phyloP scores from a whole-genome alignment of 805 yeast species.

The Candida lessepsii region DNA sequence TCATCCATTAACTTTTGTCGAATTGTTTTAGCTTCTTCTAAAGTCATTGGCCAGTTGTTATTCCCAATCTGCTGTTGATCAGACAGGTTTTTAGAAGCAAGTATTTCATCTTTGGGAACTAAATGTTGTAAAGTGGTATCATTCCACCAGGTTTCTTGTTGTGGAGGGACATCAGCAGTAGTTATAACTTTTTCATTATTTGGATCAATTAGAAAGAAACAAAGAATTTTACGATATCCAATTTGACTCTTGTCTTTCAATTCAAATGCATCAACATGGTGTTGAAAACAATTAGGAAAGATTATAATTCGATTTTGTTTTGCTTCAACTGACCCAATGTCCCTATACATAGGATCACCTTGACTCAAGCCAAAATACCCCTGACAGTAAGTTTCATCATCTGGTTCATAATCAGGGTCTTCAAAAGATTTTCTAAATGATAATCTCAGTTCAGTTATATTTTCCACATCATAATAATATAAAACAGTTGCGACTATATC shows the following conservation, averaged over 20 bases:
- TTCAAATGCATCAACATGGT: conserved; percentile 39
- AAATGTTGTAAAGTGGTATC: conserved; percentile 2
- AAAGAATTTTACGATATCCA: conserved; percentile 39
- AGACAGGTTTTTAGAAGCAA: background rate
- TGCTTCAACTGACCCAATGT: conserved; percentile 26
- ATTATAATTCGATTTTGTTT: conserved; percentile 28
- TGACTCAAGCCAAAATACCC: conserved; percentile 30
- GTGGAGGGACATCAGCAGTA: conserved; percentile 37
- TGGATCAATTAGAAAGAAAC: conserved; percentile 42
- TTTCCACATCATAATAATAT: conserved; percentile 41
- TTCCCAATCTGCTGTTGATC: too few relatives aligned
- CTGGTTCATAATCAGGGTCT: conserved; percentile 36
- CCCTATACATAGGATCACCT: conserved; percentile 23
- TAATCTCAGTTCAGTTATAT: conserved; percentile 33
- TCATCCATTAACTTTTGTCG: conserved; percentile 34
- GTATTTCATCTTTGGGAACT: background rate
- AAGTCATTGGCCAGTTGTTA: conserved; percentile 7
- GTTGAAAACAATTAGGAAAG: conserved; percentile 41
- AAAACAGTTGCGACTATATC: conserved; percentile 41
- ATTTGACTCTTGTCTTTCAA: conserved; percentile 32
- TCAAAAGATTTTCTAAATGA: conserved; percentile 29
- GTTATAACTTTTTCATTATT: conserved; percentile 25
- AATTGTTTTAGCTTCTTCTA: conserved; percentile 21
- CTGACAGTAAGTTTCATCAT: conserved; percentile 24
- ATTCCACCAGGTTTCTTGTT: conserved; percentile 35